Evolutionary conservation across 2,329 filamentous ascomycete genomes (phyloP).

Genomic region (Diaporthe citri): DNA sequence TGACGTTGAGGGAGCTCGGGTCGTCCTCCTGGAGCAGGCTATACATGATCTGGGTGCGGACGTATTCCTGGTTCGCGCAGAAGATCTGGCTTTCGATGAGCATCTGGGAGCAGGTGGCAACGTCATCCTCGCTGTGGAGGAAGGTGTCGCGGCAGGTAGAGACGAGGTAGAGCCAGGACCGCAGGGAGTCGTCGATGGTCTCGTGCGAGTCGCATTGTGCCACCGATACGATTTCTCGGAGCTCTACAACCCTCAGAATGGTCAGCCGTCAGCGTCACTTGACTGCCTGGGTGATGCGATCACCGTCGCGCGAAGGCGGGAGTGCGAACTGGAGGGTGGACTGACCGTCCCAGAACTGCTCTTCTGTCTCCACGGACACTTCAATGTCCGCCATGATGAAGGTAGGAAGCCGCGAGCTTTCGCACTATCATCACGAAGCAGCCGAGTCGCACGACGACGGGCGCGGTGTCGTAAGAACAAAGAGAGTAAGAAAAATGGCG

Average conservation of each 20-base stretch:
- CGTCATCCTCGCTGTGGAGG: conserved; percentile 81
- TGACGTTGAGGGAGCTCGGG: conserved; percentile 80
- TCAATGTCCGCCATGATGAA: conserved; percentile 73
- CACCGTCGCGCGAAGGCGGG: conserved; percentile 1
- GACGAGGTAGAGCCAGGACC: conserved; percentile 85
- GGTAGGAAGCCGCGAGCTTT: conserved; percentile 29
- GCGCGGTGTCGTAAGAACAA: not conserved
- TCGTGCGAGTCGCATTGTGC: conserved; percentile 65
- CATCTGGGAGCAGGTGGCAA: conserved; percentile 83
- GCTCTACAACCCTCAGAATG: conserved; percentile 52
- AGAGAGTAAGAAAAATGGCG: not conserved
- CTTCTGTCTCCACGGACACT: conserved; percentile 80
- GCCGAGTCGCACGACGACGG: not conserved
- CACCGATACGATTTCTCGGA: conserved; percentile 59
- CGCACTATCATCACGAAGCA: conserved; percentile 39
- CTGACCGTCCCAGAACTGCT: conserved; percentile 90
- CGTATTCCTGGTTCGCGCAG: conserved; percentile 81
- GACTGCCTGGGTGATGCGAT: not conserved
- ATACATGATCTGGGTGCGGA: conserved; percentile 92
- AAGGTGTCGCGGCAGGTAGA: conserved; percentile 82
- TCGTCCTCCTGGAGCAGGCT: conserved; percentile 93
- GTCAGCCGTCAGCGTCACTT: conserved; percentile 5
- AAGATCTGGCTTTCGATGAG: conserved; percentile 84
- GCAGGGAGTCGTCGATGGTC: conserved; percentile 84
- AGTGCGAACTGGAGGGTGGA: conserved; percentile 41